Evolutionary conservation across 129 eudicot species (phyloP), one percentile per base, ranked within the genome.

Genomic region (Saposhnikovia divaricata): DNA sequence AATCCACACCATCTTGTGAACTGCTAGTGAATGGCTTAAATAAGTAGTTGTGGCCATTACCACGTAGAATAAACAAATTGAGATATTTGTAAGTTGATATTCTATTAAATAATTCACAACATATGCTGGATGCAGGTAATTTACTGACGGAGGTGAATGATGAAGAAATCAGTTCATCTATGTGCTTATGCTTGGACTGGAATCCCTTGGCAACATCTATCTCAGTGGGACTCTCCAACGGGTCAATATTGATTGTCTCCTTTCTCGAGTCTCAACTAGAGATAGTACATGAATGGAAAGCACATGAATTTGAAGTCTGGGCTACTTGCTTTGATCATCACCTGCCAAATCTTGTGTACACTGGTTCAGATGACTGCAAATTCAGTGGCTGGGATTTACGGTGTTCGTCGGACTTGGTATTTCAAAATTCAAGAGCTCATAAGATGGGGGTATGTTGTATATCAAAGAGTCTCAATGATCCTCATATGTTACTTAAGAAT

Each of bases 361-460:
- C 93, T 0, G 97, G 98, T 3, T 90, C 97, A 80, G 98, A 95
- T n/a, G 97, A 95, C 84, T 92, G 96, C 89, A 95, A 88, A 76
- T 90, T 92, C 50, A 83, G 84, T 50, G 87, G 98, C 74, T 95
- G 98, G 98, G 98, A 95, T 87, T 82, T 90, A 76, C 88, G 96
- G 12, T 83, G 80, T 25, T 87, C 94, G 69, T 85, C 90, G 4
- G 78, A 80, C n/a, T n/a, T 77, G 74, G 91, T 83, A 27, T 95
- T 95, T 85, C 93, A 92, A 79, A 92, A 90, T 78, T 78, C 90
- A 13, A 92, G 89, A 83, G 81, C 77, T 72, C 98, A 95, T 81
- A 86, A 74, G 44, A 92, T 90, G 97, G 98, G 97, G 73, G 88
- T 95, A 76, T 92, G 97, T 83, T 92, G 97, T 73, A 95, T 95